A percentile compares a stretch with the other conserved stretches of the same genome.
phyloP scores from a whole-genome alignment of 768 basidiomycete species.

The Lactarius hengduanensis region DNA sequence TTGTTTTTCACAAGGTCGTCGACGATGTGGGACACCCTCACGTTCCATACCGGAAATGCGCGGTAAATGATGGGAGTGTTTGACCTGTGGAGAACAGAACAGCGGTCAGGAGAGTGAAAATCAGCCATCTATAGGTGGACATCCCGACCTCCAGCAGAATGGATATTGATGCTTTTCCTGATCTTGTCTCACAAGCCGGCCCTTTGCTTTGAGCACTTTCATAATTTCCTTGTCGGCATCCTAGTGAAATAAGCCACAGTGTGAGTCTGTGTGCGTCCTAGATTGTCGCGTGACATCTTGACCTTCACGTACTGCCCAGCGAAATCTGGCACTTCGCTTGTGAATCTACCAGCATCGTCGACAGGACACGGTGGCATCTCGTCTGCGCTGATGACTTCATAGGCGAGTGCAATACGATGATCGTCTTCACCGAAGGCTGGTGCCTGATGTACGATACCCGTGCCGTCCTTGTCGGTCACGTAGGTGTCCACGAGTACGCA shows the following conservation, averaged over 20 bases:
- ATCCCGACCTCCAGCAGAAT: slow-evolving; percentile 89
- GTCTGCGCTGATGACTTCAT: slow-evolving; percentile 79
- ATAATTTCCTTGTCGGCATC: slow-evolving; percentile 94
- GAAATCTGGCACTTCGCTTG: slow-evolving; percentile 87
- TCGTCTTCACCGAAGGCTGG: slow-evolving; percentile 99
- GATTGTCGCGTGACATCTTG: neutral
- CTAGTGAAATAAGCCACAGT: slow-evolving; percentile 38
- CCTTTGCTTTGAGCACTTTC: slow-evolving; percentile 83
- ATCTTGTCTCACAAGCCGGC: slow-evolving; percentile 83
- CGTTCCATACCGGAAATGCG: slow-evolving; percentile 95
- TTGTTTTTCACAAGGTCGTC: slow-evolving; percentile 91
- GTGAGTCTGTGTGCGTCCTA: slow-evolving; percentile 4
- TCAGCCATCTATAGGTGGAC: neutral
- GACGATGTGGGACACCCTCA: slow-evolving; percentile 80
- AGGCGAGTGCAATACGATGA: slow-evolving; percentile 85
- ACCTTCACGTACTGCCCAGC: slow-evolving; percentile 89
- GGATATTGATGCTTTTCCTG: slow-evolving; percentile 91
- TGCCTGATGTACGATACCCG: slow-evolving; percentile 98
- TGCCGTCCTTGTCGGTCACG: slow-evolving; percentile 90
- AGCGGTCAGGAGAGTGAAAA: slow-evolving; percentile 1
- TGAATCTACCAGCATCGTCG: slow-evolving; percentile 87
- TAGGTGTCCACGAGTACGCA: slow-evolving; percentile 87
- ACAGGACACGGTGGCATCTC: slow-evolving; percentile 97
- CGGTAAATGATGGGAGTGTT: slow-evolving; percentile 95
- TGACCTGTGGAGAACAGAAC: slow-evolving; percentile 53